A percentile compares a stretch with the other conserved stretches of the same genome.
Conservation (phyloP, 352 stramenopile species). For the Stephanocyclus meneghinianus region DNA sequence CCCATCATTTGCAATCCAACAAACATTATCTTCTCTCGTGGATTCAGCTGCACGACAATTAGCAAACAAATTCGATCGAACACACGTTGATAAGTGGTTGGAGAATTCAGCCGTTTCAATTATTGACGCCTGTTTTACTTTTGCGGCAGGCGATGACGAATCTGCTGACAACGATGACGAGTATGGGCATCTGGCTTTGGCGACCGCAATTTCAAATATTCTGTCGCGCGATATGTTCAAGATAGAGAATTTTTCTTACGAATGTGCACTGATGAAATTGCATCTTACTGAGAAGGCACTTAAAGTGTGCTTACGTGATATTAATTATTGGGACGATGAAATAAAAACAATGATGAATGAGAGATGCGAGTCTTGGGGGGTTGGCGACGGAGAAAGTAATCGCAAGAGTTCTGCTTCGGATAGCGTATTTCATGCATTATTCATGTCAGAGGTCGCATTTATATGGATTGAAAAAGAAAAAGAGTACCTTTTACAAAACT, state of each 20-base stretch:
- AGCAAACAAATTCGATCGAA: slow-evolving; percentile 12
- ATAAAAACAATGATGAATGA: slow-evolving; percentile 18
- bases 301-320: slow-evolving; percentile 17
- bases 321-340: slow-evolving; percentile 28
- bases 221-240: neutral
- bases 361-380: slow-evolving; percentile 12
- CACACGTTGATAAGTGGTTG: slow-evolving; percentile 30
- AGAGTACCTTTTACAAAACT: slow-evolving; percentile 23
- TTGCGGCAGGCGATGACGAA: slow-evolving; percentile 20
- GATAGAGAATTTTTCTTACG: slow-evolving; percentile 14
- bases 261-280: slow-evolving; percentile 27
- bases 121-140: slow-evolving; percentile 28
- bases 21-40: slow-evolving; percentile 20
- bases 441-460: slow-evolving; percentile 30
- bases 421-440: slow-evolving; percentile 25
- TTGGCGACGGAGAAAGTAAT: neutral
- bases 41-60: slow-evolving; percentile 28
- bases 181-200: slow-evolving; percentile 32
- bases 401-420: slow-evolving; percentile 3
- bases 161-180: slow-evolving; percentile 38
- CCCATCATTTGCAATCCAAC: slow-evolving; percentile 22
- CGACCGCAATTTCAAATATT: slow-evolving; percentile 18
- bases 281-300: slow-evolving; percentile 27
- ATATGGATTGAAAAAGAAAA: slow-evolving; percentile 30
- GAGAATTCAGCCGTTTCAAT: slow-evolving; percentile 17